Conservation (phyloP, 2,329 filamentous ascomycete genomes). For the Verruconis gallopava region DNA sequence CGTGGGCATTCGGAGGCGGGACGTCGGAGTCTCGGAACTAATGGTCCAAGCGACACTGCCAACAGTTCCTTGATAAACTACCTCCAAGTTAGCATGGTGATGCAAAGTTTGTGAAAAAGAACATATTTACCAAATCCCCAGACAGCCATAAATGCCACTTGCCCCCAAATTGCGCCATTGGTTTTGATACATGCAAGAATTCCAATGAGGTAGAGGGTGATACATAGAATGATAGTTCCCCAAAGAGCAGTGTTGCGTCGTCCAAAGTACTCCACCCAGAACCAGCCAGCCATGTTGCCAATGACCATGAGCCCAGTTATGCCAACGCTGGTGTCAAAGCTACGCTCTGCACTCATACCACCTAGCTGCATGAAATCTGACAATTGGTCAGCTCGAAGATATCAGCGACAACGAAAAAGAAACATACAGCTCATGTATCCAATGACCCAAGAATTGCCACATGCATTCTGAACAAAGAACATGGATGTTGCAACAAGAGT, state of each 20-base stretch:
- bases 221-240: slow-evolving; percentile 46
- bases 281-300: slow-evolving; percentile 72
- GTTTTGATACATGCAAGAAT: slow-evolving; percentile 6
- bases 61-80: slow-evolving; percentile 12
- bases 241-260: slow-evolving; percentile 64
- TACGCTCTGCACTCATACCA: slow-evolving; percentile 29
- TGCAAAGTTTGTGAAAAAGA: background rate
- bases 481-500: slow-evolving; percentile 56
- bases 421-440: no score
- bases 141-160: slow-evolving; percentile 32
- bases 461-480: slow-evolving; percentile 37
- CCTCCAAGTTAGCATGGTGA: background rate
- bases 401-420: no score
- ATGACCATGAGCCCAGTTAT: slow-evolving; percentile 58
- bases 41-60: slow-evolving; percentile 29
- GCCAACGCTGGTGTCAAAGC: slow-evolving; percentile 38
- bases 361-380: slow-evolving; percentile 27
- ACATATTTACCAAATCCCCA: slow-evolving; percentile 36
- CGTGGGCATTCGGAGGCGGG: slow-evolving; percentile 23
- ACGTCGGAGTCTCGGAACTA: slow-evolving; percentile 32
- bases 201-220: slow-evolving; percentile 66
- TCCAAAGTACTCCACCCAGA: slow-evolving; percentile 60
- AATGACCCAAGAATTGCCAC: slow-evolving; percentile 23
- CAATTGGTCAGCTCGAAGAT: no score
- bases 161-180: slow-evolving; percentile 44